phyloP scores from a whole-genome alignment of 176 grass and related monocot species.

The Ensete glaucum region DNA sequence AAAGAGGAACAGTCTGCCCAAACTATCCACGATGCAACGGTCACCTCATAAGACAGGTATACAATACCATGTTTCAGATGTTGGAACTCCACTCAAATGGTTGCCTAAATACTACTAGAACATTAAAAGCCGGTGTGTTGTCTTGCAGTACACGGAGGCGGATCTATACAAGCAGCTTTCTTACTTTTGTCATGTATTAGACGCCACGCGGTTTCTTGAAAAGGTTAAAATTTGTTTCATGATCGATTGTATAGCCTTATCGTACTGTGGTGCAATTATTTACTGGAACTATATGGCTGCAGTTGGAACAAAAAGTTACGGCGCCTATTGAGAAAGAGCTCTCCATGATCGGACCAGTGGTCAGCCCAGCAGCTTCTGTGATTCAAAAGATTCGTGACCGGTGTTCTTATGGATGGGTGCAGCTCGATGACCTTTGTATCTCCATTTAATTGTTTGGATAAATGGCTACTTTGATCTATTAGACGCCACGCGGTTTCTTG shows the following conservation, averaged over 20 bases:
- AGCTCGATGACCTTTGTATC: conserved; percentile 50
- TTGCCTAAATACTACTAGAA: background rate
- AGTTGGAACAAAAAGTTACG: conserved; percentile 69
- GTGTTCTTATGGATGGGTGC: conserved; percentile 80
- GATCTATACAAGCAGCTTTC: conserved; percentile 87
- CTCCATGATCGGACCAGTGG: conserved; percentile 32
- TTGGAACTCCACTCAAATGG: background rate
- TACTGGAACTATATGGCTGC: conserved; percentile 20
- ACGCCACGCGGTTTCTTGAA: conserved; percentile 52
- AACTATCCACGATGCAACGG: conserved; percentile 83
- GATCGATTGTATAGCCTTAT: background rate
- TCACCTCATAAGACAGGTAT: conserved; percentile 64
- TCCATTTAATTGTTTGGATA: conserved; percentile 37
- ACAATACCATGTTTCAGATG: background rate
- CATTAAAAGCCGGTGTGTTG: background rate
- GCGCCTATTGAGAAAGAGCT: conserved; percentile 57
- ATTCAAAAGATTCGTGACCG: conserved; percentile 71
- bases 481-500: conserved; percentile 54
- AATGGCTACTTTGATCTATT: conserved; percentile 19
- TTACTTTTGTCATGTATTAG: conserved; percentile 81
- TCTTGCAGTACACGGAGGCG: conserved; percentile 60
- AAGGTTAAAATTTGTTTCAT: conserved; percentile 47
- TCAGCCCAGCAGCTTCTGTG: conserved; percentile 44
- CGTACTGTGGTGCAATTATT: conserved; percentile 1
- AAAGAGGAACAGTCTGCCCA: conserved; percentile 78